Evolutionary conservation across 768 basidiomycete genomes (phyloP), one percentile per base, ranked within the genome.

Genomic region (Termitomyces sp.): DNA sequence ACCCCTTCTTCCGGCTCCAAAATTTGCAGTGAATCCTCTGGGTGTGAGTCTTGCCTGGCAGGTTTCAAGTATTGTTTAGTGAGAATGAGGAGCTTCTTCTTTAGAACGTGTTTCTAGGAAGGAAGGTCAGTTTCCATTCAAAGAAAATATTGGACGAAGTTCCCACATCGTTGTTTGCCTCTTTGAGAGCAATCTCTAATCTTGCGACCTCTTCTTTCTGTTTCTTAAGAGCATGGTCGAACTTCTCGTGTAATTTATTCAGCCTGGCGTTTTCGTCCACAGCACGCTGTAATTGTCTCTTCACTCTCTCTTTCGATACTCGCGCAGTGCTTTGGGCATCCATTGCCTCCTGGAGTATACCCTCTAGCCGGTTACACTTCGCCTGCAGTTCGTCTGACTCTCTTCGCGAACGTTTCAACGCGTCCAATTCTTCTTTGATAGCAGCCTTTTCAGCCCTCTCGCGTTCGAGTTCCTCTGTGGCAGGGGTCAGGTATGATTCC

Each of bases 11-110:
- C 39, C 12, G 62, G 58, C 16, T 33, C 56, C 33, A 63, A 54
- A 31, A 64, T 41, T 37, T 60, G 61, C 34, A 66, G 47, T 11
- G 65, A 66, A 39, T 64, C 63, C 6, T 66, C 63, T 6, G 61
- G 55, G 31, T 63, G 60, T 20, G 58, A 55, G 8, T 49, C 54
- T 1, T 30, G 8, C 20, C 5, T 15, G 7, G 12, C n/a, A 13
- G 39, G 53, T 41, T 24, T 63, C 20, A 16, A 24, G 18, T 41
- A 55, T 42, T 41, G 48, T 58, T 63, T 66, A 13, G 58, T 22
- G 31, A 66, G 55, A 15, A 53, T 49, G 8, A 37, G 47, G 31
- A 66, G 58, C 33, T 66, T 66, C 8, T 49, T 61, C 45, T 62
- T 61, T 18, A 62, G 30, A 11, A 60, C 11, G 18, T 27, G 51